These are phyloP conservation scores for Hermanozyma aechmeae DNA, from an alignment of 805 yeast genomes.

Conservation along the genomic window DNA sequence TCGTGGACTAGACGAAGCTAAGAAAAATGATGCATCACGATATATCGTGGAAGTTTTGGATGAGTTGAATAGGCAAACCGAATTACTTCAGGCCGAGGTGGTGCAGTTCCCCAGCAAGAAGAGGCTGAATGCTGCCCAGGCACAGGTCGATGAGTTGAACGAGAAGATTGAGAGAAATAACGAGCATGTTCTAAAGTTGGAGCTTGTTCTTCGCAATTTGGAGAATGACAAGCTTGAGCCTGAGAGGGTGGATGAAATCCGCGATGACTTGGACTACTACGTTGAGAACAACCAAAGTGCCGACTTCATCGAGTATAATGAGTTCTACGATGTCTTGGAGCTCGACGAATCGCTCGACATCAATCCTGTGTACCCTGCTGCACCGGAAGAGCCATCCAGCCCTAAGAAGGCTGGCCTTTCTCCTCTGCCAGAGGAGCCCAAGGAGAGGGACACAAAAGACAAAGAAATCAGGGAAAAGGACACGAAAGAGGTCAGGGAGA, in stretches of 20 bases:
- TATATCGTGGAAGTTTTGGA: conserved; percentile 68
- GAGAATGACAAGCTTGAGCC: conserved; percentile 70
- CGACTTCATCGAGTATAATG: conserved; percentile 90
- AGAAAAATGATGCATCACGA: conserved; percentile 61
- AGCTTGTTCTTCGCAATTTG: conserved; percentile 62
- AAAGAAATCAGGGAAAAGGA: not conserved
- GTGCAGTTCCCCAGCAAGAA: conserved; percentile 27
- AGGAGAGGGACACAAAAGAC: not conserved
- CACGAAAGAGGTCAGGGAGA: no score
- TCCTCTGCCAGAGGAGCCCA: not conserved
- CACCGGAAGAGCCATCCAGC: conserved; percentile 3
- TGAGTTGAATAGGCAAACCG: conserved; percentile 74
- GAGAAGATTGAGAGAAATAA: conserved; percentile 63
- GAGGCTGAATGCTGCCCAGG: conserved; percentile 43
- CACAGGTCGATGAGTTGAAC: conserved; percentile 53
- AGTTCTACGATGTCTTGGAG: conserved; percentile 79
- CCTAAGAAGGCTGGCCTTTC: no score
- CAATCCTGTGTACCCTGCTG: conserved; percentile 1
- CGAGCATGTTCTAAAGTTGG: conserved; percentile 71
- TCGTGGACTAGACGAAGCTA: conserved; percentile 46
- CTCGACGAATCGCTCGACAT: conserved; percentile 36
- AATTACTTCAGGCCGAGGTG: conserved; percentile 64
- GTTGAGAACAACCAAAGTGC: conserved; percentile 91
- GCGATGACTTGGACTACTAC: conserved; percentile 87
- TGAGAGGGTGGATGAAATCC: conserved; percentile 63